These are phyloP conservation scores for Dimargaris cristalligena DNA, from an alignment of 192 early-diverging fungal species.

Conservation along the genomic window DNA sequence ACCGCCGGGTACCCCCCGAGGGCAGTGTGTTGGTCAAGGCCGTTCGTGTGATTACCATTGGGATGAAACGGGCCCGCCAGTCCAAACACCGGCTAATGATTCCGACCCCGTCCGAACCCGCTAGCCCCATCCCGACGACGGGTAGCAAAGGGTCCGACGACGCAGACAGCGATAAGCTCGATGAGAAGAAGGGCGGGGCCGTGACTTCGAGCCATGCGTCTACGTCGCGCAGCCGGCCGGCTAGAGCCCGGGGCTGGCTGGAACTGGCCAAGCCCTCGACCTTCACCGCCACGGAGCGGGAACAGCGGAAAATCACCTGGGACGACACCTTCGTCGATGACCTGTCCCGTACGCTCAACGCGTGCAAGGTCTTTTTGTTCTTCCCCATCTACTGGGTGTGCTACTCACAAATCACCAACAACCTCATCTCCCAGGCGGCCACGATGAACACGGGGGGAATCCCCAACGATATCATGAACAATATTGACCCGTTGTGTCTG, in stretches of 20 bases:
- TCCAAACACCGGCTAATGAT: conserved; percentile 20
- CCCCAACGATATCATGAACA: conserved; percentile 46
- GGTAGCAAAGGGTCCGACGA: neutral
- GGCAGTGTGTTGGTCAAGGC: conserved; percentile 37
- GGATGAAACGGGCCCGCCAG: conserved; percentile 17
- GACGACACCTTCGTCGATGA: conserved; percentile 58
- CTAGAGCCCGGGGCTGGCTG: conserved; percentile 27
- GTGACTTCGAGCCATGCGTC: no score
- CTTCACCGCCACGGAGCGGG: conserved; percentile 13
- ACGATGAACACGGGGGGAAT: conserved; percentile 36
- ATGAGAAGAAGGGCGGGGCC: neutral
- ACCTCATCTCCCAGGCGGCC: conserved; percentile 41
- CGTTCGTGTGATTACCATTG: conserved; percentile 18
- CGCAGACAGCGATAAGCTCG: no score
- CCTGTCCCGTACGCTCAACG: conserved; percentile 34
- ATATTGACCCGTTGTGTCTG: conserved; percentile 36
- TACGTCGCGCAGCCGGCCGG: no score
- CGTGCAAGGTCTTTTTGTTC: conserved; percentile 50
- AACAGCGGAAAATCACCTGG: conserved; percentile 26
- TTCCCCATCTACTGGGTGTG: conserved; percentile 64
- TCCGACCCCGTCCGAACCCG: neutral
- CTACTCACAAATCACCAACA: conserved; percentile 46
- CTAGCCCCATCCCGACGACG: neutral
- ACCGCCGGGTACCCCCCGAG: conserved; percentile 32
- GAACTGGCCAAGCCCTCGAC: conserved; percentile 44